phyloP scores from a whole-genome alignment of 495 filamentous ascomycete species.

The Lentithecium fluviatile region DNA sequence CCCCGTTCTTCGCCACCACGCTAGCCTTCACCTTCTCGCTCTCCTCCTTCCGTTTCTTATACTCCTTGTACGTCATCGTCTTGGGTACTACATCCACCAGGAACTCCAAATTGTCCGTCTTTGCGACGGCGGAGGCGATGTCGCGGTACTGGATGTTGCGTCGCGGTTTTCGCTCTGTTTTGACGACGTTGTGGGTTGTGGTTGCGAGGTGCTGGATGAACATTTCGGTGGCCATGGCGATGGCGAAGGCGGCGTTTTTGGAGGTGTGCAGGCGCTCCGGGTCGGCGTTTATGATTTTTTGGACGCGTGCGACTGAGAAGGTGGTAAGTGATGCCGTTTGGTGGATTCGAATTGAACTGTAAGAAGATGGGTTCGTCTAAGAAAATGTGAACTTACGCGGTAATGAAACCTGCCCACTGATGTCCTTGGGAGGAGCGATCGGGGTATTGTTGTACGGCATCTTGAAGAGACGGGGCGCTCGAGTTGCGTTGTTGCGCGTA shows the following conservation, averaged over 20 bases:
- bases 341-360: too few species aligned
- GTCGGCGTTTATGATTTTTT: conserved; percentile 88
- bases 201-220: conserved; percentile 90
- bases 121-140: conserved; percentile 85
- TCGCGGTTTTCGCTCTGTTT: conserved; percentile 84
- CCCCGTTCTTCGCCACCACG: conserved; percentile 3
- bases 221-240: conserved; percentile 91
- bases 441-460: conserved; percentile 92
- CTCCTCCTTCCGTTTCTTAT: conserved; percentile 53
- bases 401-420: conserved; percentile 78
- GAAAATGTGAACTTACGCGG: conserved; percentile 76
- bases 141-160: conserved; percentile 97
- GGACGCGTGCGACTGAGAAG: conserved; percentile 89
- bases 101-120: conserved; percentile 93
- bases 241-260: conserved; percentile 91
- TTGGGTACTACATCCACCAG: conserved; percentile 86
- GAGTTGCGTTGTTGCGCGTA: not conserved
- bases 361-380: too few species aligned
- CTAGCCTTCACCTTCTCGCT: conserved; percentile 3
- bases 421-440: conserved; percentile 74
- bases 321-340: too few species aligned
- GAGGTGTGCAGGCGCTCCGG: conserved; percentile 80
- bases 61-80: conserved; percentile 74
- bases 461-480: conserved; percentile 13
- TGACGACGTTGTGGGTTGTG: conserved; percentile 83